Evolutionary conservation across 768 basidiomycete genomes (phyloP).

Genomic region (Bullera alba): DNA sequence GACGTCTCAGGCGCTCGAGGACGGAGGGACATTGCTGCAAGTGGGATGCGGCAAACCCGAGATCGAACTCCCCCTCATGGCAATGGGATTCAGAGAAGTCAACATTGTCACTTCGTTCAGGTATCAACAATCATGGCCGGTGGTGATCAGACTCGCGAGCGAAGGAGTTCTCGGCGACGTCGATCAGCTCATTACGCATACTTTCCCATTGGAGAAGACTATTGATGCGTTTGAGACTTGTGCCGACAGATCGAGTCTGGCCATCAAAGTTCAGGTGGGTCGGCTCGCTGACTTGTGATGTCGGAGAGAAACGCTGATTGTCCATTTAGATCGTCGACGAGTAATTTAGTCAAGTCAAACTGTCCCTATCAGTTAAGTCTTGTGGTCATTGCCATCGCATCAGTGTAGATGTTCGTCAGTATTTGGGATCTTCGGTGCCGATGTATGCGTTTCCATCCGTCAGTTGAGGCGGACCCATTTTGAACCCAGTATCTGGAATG

Average conservation of each 20-base stretch:
- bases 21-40: conserved; percentile 25
- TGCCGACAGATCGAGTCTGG: conserved; percentile 24
- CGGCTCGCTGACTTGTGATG: too few species aligned
- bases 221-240: conserved; percentile 28
- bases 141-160: conserved; percentile 20
- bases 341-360: too few species aligned
- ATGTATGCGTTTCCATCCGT: too few species aligned
- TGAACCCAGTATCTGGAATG: too few species aligned
- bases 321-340: too few species aligned
- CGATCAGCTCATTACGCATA: conserved; percentile 25
- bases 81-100: conserved; percentile 27
- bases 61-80: conserved; percentile 20
- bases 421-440: too few species aligned
- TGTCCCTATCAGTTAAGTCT: too few species aligned
- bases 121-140: conserved; percentile 25
- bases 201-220: conserved; percentile 19
- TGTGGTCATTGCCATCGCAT: too few species aligned
- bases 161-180: conserved; percentile 19
- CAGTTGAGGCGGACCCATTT: too few species aligned
- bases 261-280: conserved; percentile 42
- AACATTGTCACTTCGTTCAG: conserved; percentile 30
- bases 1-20: conserved; percentile 18
- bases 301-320: too few species aligned
- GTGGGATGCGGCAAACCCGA: conserved; percentile 28
- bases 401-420: too few species aligned